phyloP scores from a whole-genome alignment of 148 eudicot species.

The Pouteria glomerata region DNA sequence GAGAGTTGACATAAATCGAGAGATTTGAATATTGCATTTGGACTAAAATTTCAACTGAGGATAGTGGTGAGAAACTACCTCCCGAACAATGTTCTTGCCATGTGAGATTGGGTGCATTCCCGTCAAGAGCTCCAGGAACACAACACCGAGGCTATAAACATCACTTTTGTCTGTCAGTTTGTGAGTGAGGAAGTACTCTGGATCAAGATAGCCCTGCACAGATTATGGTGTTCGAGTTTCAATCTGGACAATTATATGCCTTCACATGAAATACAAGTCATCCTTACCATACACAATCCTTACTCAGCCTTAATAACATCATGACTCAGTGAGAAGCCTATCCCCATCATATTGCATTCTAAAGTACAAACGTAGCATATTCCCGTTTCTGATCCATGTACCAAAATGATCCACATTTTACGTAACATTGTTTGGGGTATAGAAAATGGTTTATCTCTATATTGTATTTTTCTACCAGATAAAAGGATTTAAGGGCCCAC shows the following conservation, averaged over 20 bases:
- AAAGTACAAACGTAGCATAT: no score
- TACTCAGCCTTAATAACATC: no score
- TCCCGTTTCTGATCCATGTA: neutral
- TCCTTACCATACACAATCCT: no score
- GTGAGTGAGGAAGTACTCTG: conserved; percentile 70
- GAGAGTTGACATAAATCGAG: neutral
- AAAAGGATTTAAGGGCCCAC: no score
- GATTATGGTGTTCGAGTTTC: neutral
- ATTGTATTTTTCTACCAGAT: no score
- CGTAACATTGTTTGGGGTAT: no score
- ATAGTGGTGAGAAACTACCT: conserved; percentile 30
- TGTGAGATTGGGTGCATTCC: conserved; percentile 68
- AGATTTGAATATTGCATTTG: neutral
- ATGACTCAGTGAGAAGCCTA: no score
- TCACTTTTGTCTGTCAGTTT: conserved; percentile 77
- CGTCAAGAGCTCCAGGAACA: conserved; percentile 62
- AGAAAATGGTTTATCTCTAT: no score
- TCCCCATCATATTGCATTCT: no score
- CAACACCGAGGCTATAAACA: conserved; percentile 77
- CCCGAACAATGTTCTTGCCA: conserved; percentile 67
- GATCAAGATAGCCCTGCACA: conserved; percentile 75
- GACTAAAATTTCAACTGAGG: neutral
- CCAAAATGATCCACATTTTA: neutral
- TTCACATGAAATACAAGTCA: neutral
- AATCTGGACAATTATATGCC: neutral